Evolutionary conservation across 2,329 filamentous ascomycete species (phyloP).

Genomic region (Paracorniculantispora psalliotae): DNA sequence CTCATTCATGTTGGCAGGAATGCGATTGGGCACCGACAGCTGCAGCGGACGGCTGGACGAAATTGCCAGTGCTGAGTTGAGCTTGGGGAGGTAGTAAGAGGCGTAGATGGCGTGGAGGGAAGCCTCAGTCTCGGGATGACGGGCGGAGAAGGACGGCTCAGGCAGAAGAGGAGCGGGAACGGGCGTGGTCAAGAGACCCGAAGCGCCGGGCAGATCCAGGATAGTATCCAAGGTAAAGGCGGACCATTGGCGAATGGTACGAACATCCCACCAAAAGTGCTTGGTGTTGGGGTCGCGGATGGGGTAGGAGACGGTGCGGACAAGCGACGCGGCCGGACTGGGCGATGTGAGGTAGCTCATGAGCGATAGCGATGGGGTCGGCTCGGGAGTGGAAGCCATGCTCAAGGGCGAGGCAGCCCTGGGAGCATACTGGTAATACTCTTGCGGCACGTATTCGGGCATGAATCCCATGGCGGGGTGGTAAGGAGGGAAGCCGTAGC

Average conservation of each 20-base stretch:
- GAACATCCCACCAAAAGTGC: slow-evolving; percentile 95
- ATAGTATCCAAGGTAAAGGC: slow-evolving; percentile 72
- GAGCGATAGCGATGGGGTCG: slow-evolving; percentile 60
- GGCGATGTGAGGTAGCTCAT: slow-evolving; percentile 71
- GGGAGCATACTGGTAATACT: slow-evolving; percentile 41
- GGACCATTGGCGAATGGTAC: slow-evolving; percentile 79
- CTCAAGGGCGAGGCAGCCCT: slow-evolving; percentile 44
- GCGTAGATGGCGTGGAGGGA: slow-evolving; percentile 71
- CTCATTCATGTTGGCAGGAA: slow-evolving; percentile 37
- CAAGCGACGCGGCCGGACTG: slow-evolving; percentile 78
- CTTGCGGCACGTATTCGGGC: slow-evolving; percentile 20
- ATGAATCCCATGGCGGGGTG: slow-evolving; percentile 62
- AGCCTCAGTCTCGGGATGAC: slow-evolving; percentile 72
- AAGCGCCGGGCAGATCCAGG: slow-evolving; percentile 65
- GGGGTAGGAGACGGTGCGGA: slow-evolving; percentile 70
- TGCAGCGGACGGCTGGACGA: slow-evolving; percentile 63
- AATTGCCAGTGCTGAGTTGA: slow-evolving; percentile 77
- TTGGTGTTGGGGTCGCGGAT: slow-evolving; percentile 63
- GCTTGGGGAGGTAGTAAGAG: slow-evolving; percentile 75
- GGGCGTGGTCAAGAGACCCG: slow-evolving; percentile 65
- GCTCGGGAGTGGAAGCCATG: slow-evolving; percentile 37
- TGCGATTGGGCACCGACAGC: slow-evolving; percentile 39
- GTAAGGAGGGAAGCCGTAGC: slow-evolving; percentile 81
- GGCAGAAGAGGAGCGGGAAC: slow-evolving; percentile 60
- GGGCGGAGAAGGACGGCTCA: slow-evolving; percentile 49